Evolutionary conservation across 2,329 filamentous ascomycete genomes (phyloP), one percentile per base, ranked within the genome.

Genomic region (Aspergillus flavus): DNA sequence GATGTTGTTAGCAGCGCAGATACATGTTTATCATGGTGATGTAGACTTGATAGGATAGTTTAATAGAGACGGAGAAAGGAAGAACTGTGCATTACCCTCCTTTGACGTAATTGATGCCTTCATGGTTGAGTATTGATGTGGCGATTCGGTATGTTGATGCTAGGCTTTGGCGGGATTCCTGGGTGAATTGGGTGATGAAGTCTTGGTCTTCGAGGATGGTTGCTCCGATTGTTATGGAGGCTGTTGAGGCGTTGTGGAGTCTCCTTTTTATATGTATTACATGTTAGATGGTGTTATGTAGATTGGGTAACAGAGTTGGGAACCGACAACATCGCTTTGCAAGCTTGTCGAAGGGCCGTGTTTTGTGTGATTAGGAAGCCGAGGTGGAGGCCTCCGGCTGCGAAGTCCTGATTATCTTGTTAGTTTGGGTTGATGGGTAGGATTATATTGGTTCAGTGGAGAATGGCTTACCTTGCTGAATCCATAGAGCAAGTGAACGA

Each of bases 401-500:
- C 73, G 48, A 75, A 75, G 57, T 75, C 73, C 73, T 75, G 23
- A 52, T 26, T 52, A 41, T 48, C 23, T 1, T 21, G 4, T 54
- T 9, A 34, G 36, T 56, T 7, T 28, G 19, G 28, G 10, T 41
- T 19, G 4, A 21, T 52, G 11, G 82, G 57, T 75, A 26, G 43
- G 19, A 48, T 79, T 68, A 80, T 76, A 28, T 79, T 78, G 80
- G 26, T 34, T 23, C 9, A 11, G 11, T 32, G 4, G 1, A 39
- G 32, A 34, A 10, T 14, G 10, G 11, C 66, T 28, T 70, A 73
- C 73, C 69, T 80, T 77, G 67, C 76, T 77, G 58, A 81, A 75
- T 0, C 79, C 79, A 55, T 79, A 81, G 5, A 85, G 67, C 1
- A 86, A 78, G 69, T 88, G 86, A 0, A 87, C 75, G 3, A 81